Base-by-base conservation (phyloP, 257 asterid species). In the Solanum acaule region DNA sequence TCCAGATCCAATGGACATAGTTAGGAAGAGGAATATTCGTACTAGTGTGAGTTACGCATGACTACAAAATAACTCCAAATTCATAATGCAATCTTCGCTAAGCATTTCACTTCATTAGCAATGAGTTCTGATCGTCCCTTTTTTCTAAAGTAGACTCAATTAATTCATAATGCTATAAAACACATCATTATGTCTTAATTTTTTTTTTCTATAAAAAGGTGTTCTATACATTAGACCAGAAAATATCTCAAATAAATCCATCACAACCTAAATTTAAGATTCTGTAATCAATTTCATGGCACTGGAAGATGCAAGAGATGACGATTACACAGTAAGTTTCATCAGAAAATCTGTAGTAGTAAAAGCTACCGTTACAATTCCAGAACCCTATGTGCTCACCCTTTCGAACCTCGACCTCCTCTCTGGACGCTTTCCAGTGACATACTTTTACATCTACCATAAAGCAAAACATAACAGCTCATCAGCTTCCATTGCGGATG, bases 401-500 rank as follows among this genome's bases (percentile, higher is more conserved):
- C 94, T 93, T 59, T 93, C 97, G 11, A 94, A 94, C 86, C 94
- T 94, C 34, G 97, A 94, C 75, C 95, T 94, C 70, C 79, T 94
- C 37, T 91, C 94, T 1, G 95, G 97, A 59, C 88, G 95, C n/a
- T 94, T 93, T 88, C 97, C 94, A 1, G 94, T 93, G 14, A 92
- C 95, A 10, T 93, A 94, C 63, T 87, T 94, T 85, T 93, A 90
- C 90, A 87, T 93, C 40, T 94, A 92, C 88, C 23, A 23, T 46
- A 85, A 10, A 31, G 67, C 88, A 31, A 67, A 85, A 29, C 63
- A 76, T 8, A 29, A 33, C 10, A 84, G 37, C 23, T 27, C 25
- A 18, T 33, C 31, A 33, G 15, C 25, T 15, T 78, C 90, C 4
- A 76, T 87, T 34, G 42, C 14, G 1, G 63, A 88, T n/a, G 52